phyloP scores from a whole-genome alignment of 129 eudicot species.

The Lactuca sativa region DNA sequence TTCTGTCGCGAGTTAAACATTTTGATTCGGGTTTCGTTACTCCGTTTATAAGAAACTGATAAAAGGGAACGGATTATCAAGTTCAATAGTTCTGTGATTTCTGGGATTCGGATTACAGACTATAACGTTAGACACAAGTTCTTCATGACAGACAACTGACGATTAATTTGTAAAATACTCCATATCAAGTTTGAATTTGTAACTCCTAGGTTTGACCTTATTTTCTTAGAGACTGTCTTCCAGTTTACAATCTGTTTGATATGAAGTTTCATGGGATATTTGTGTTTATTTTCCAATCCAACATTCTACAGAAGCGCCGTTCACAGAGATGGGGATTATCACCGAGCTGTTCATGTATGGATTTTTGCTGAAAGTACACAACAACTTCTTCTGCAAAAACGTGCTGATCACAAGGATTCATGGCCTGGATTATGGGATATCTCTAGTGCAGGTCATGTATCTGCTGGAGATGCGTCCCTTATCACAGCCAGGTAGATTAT shows the following conservation, averaged over 20 bases:
- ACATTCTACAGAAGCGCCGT: constrained; percentile 60
- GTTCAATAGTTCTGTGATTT: not conserved
- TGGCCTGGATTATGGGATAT: constrained; percentile 96
- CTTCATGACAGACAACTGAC: not conserved
- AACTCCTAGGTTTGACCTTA: constrained; percentile 8
- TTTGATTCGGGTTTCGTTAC: not conserved
- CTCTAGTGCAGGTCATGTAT: constrained; percentile 98
- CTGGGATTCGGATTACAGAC: not conserved
- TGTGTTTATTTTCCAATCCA: not conserved
- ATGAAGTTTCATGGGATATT: constrained; percentile 8
- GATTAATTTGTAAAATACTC: not conserved
- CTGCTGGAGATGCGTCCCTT: constrained; percentile 92
- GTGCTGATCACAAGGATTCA: constrained; percentile 86
- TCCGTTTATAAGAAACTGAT: not conserved
- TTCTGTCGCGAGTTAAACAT: not conserved
- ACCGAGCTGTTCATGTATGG: constrained; percentile 97
- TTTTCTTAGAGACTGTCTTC: not conserved
- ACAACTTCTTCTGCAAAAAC: constrained; percentile 70
- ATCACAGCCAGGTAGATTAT: constrained; percentile 66
- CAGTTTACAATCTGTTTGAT: constrained; percentile 1
- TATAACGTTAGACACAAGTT: not conserved
- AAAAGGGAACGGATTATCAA: not conserved
- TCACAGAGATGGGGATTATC: constrained; percentile 97
- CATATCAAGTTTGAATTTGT: not conserved
- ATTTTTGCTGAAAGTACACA: constrained; percentile 88